Evolutionary conservation across 2,329 filamentous ascomycete genomes (phyloP).

Genomic region (Akanthomyces lecanii): DNA sequence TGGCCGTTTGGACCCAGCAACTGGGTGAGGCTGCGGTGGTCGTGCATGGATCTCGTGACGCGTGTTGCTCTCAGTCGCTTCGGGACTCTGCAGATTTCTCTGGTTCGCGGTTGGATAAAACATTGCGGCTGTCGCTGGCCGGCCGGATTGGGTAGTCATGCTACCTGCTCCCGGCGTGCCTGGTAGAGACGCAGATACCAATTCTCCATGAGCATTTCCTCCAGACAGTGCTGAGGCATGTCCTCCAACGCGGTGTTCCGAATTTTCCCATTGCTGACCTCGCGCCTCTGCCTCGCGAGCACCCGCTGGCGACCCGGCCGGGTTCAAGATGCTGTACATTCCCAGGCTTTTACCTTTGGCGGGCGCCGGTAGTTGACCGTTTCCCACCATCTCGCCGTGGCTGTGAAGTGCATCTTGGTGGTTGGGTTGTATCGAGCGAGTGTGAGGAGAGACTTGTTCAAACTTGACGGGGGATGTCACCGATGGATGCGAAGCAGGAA

Average conservation of each 20-base stretch:
- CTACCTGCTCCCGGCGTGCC: conserved; percentile 28
- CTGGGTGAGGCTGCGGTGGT: conserved; percentile 21
- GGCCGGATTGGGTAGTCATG: conserved; percentile 25
- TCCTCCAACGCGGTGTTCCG: conserved; percentile 21
- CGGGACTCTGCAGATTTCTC: conserved; percentile 31
- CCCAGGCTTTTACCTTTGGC: conserved; percentile 28
- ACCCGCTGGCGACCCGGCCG: conserved; percentile 28
- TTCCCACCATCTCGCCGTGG: conserved; percentile 17
- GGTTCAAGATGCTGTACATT: conserved; percentile 38
- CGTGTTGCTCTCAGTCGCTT: conserved; percentile 24
- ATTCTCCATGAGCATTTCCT: conserved; percentile 26
- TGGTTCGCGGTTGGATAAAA: conserved; percentile 30
- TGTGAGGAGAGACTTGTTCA: conserved; percentile 23
- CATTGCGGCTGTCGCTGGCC: conserved; percentile 28
- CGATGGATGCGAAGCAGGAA: conserved; percentile 49
- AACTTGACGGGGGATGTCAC: conserved; percentile 41
- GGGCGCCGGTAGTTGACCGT: conserved; percentile 22
- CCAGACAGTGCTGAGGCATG: conserved; percentile 22
- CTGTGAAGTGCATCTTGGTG: conserved; percentile 25
- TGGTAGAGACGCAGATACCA: conserved; percentile 31
- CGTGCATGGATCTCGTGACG: conserved; percentile 25
- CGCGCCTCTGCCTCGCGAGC: conserved; percentile 20
- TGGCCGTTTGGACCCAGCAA: conserved; percentile 31
- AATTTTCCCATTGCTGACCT: conserved; percentile 22
- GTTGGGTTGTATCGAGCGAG: conserved; percentile 12